Evolutionary conservation across 306 rosid species (phyloP), one percentile per base, ranked within the genome.

Genomic region (Biancaea sappan): DNA sequence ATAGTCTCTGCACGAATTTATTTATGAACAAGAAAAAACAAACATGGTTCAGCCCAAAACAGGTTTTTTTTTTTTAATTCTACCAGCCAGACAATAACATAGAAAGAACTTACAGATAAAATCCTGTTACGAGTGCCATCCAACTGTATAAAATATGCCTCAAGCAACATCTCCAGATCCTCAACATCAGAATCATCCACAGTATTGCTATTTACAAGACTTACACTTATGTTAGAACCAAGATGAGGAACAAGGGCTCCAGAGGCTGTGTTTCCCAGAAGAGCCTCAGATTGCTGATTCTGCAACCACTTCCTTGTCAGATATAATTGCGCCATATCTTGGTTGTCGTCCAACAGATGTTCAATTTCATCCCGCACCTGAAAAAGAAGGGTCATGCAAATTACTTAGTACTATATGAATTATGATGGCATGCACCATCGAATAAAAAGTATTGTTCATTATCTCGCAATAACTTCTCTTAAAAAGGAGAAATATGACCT

Each of bases 71-170:
- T n/a, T n/a, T n/a, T n/a, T n/a, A n/a, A n/a, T 35, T 47, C 24
- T 58, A 62, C 54, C 21, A 62, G 21, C 25, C 38, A 64, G 70
- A 74, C 61, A 73, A 68, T 77, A 43, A 4, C 10, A 73, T 16
- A 22, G n/a, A 64, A 66, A 40, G 44, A 72, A 88, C 98, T 91
- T 75, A 94, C 99, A 47, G 98, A 95, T 76, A 95, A 82, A 86
- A 95, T 95, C 88, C 86, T 94, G 93, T 94, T 92, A 35, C 96
- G 99, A 41, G 99, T 92, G 73, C 97, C 92, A 82, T 94, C 99
- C 74, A 94, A 81, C 81, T 95, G 98, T 92, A 95, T 92, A 81
- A 95, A 95, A 78, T 95, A 95, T 44, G 98, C 99, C 86, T 95
- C 99, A 32, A 95, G 98, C 89, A 95, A 79, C 99, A 95, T 95